A percentile compares a stretch with the other conserved stretches of the same genome.
These are phyloP conservation scores for Camellia oleifera DNA, from an alignment of 179 eudicot genomes.

Conservation along the genomic window DNA sequence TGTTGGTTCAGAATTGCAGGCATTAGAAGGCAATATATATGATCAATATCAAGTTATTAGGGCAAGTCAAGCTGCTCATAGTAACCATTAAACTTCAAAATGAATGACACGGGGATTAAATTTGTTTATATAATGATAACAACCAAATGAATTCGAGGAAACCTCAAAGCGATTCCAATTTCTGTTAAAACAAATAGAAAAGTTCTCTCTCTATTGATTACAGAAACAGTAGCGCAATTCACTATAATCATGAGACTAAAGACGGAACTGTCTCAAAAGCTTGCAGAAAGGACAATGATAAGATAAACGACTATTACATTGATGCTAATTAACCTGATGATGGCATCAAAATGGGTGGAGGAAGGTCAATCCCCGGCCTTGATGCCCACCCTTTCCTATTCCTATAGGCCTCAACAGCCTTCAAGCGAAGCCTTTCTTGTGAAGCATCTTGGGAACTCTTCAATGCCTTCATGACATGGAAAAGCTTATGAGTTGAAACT, in stretches of 20 bases:
- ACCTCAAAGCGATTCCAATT: not conserved
- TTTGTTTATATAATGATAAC: not conserved
- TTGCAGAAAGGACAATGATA: not conserved
- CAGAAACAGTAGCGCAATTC: not conserved
- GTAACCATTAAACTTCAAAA: not conserved
- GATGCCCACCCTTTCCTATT: slow-evolving; percentile 65
- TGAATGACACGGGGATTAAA: not conserved
- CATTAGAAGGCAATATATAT: not conserved
- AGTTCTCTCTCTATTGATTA: not conserved
- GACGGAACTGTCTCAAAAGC: not conserved
- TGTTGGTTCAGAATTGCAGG: too few species aligned
- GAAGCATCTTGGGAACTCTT: slow-evolving; percentile 62
- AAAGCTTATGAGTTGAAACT: not conserved
- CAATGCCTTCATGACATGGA: slow-evolving; percentile 29
- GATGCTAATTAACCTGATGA: slow-evolving; percentile 20
- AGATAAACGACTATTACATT: not conserved
- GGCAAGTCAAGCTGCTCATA: not conserved
- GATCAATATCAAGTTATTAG: not conserved
- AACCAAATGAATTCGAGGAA: not conserved
- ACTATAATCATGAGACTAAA: not conserved
- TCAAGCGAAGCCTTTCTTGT: slow-evolving; percentile 70
- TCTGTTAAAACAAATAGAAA: not conserved
- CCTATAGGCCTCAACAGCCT: slow-evolving; percentile 78
- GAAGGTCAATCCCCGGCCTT: slow-evolving; percentile 67
- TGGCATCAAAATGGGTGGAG: slow-evolving; percentile 30